Evolutionary conservation across 169 alveolate genomes (phyloP).

Genomic region (Plasmodium berghei): DNA sequence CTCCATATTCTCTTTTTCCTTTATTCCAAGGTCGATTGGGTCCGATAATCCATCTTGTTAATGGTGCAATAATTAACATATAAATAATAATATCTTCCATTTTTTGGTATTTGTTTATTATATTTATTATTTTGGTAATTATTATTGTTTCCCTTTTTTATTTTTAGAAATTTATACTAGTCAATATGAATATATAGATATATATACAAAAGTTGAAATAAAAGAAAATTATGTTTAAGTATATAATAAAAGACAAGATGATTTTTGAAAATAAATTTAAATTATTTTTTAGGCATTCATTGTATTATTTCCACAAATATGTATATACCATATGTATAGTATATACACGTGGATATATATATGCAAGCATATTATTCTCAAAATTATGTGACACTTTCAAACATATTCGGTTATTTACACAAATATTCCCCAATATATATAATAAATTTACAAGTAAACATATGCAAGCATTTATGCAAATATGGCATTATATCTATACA

Average conservation of each 20-base stretch:
- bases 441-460: neutral
- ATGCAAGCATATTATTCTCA: neutral
- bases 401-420: no score
- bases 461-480: neutral
- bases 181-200: no score
- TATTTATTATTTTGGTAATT: no score
- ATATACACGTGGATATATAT: neutral
- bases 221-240: no score
- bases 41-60: slow-evolving; percentile 74
- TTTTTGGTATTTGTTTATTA: neutral
- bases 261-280: no score
- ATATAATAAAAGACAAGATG: no score
- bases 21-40: slow-evolving; percentile 63
- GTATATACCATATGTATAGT: neutral
- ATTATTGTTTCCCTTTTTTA: no score
- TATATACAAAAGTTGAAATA: no score
- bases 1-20: slow-evolving; percentile 72
- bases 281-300: no score
- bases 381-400: no score
- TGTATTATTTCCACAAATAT: neutral
- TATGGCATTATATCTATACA: neutral
- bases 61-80: slow-evolving; percentile 72
- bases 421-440: no score
- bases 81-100: slow-evolving; percentile 74
- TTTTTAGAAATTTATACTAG: no score